Base-by-base conservation (phyloP, 208 protist species). In the Angomonas deanei region DNA sequence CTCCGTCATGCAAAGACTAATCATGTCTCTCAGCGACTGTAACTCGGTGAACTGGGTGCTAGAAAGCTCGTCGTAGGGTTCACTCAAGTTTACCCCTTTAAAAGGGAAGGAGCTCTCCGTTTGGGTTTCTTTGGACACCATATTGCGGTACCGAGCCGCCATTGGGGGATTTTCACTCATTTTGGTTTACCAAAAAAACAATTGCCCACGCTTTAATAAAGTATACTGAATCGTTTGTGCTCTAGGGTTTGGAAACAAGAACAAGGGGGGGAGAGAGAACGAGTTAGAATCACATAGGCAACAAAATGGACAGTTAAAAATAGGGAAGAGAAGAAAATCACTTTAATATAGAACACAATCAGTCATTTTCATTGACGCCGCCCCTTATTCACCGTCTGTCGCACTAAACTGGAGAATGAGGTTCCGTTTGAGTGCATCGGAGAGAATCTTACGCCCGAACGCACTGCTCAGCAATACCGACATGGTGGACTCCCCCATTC, bases 81-180 rank as follows among this genome's bases (percentile, higher is more conserved):
- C 58, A 26, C 78, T 75, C 39, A 93, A 56, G 31, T 71, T 71
- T 0, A 59, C 67, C 42, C 71, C 84, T 52, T 68, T 74, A 0
- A 78, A 80, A 0, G 92, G 60, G 59, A 94, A 94, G 17, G 81
- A 80, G 0, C 74, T 74, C 68, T 97, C 89, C 1, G 92, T 97
- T 52, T 96, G 89, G 31, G 82, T 80, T 50, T 76, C 83, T 1
- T 70, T 74, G 23, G 75, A 64, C 21, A 50, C 42, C 28, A 72
- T 38, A 38, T 68, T 19, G 17, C 72, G 68, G 13, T 67, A 49
- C 6, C 32, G 27, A 2, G 3, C 21, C 21, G 19, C 31, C 6
- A 1, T n/a, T 11, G 34, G n/a, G 27, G 34, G 2, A 27, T 26
- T 31, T n/a, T 26, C 3, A 30, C 23, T 61, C 33, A 61, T 49